phyloP scores from a whole-genome alignment of 148 eudicot genomes.

The Linanthus parryae region DNA sequence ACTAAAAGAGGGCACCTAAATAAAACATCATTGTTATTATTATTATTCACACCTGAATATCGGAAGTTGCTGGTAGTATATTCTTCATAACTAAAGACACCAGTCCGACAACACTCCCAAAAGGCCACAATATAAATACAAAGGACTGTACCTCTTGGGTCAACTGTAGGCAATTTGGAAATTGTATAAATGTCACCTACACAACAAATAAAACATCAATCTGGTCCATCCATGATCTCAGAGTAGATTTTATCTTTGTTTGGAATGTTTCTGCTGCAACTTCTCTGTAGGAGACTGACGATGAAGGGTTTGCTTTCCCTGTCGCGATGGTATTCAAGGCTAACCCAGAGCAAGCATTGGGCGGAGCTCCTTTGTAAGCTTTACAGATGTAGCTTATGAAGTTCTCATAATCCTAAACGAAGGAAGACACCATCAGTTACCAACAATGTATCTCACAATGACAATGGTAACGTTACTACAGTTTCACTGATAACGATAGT shows the following conservation, averaged over 20 bases:
- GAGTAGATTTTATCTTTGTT: constrained; percentile 14
- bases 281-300: constrained; percentile 23
- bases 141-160: no score
- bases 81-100: no score
- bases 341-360: constrained; percentile 39
- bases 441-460: neutral
- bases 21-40: no score
- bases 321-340: constrained; percentile 17
- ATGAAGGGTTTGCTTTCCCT: constrained; percentile 12
- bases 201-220: no score
- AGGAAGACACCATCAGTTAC: neutral
- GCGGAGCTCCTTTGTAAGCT: constrained; percentile 55
- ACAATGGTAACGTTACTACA: neutral
- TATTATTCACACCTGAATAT: no score
- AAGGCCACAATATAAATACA: no score
- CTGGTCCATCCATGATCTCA: constrained; percentile 16
- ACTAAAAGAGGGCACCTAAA: no score
- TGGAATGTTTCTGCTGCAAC: constrained; percentile 14
- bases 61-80: no score
- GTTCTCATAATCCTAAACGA: constrained; percentile 48
- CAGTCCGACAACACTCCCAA: no score
- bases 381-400: constrained; percentile 61
- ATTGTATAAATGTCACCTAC: no score
- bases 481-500: neutral
- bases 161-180: no score